Percentiles rank a stretch among this genome's conserved stretches.
phyloP scores from a whole-genome alignment of 352 stramenopile genomes.

The Globisporangium recalcitrans region DNA sequence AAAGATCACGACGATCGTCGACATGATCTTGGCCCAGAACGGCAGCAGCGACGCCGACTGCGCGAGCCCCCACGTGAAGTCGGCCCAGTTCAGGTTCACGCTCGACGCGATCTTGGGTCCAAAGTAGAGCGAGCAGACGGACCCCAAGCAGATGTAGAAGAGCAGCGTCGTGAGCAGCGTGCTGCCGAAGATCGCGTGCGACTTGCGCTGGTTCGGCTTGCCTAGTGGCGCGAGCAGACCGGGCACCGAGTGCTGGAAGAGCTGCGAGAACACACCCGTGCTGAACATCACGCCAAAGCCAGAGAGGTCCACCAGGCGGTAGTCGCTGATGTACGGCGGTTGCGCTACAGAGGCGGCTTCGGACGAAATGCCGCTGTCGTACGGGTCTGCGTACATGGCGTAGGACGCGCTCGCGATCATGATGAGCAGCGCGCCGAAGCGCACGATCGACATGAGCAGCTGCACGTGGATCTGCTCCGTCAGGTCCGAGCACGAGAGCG shows the following conservation, averaged over 20 bases:
- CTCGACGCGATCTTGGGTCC: slow-evolving; percentile 68
- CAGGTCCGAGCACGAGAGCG: slow-evolving; percentile 83
- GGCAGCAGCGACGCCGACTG: slow-evolving; percentile 37
- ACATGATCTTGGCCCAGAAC: slow-evolving; percentile 56
- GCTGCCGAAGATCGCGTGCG: slow-evolving; percentile 61
- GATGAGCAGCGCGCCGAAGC: slow-evolving; percentile 84
- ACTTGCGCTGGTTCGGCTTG: slow-evolving; percentile 49
- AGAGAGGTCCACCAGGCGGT: slow-evolving; percentile 53
- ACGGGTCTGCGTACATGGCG: slow-evolving; percentile 64
- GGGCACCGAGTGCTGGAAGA: slow-evolving; percentile 90
- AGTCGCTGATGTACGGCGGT: slow-evolving; percentile 51
- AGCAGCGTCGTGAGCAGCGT: slow-evolving; percentile 79
- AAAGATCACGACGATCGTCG: slow-evolving; percentile 85
- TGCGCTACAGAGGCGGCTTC: neutral
- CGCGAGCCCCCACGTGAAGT: slow-evolving; percentile 82
- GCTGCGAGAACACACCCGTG: slow-evolving; percentile 86
- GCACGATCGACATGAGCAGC: slow-evolving; percentile 80
- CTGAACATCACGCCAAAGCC: slow-evolving; percentile 90
- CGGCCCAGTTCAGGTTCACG: slow-evolving; percentile 90
- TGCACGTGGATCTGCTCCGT: slow-evolving; percentile 89
- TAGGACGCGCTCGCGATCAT: slow-evolving; percentile 83
- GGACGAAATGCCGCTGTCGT: slow-evolving; percentile 37
- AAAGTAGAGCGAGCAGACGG: slow-evolving; percentile 82
- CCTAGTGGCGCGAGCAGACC: slow-evolving; percentile 75
- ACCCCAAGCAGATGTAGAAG: slow-evolving; percentile 83